Evolutionary conservation across 495 filamentous ascomycete genomes (phyloP).

Genomic region (Stereocaulon alpinum): DNA sequence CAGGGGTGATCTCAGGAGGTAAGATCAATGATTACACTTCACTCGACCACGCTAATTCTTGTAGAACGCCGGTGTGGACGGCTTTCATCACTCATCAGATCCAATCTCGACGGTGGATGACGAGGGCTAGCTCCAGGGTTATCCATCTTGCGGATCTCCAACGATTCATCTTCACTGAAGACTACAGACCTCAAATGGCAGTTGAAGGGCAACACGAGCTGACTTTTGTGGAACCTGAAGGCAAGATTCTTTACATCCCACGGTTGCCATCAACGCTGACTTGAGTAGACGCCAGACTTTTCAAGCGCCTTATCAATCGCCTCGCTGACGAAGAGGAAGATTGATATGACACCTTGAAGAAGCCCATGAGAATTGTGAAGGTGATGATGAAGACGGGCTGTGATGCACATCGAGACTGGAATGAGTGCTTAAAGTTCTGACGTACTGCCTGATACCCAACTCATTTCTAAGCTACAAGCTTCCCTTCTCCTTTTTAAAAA

Average conservation of each 20-base stretch:
- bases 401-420: no score
- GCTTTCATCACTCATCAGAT: constrained; percentile 60
- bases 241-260: constrained; percentile 21
- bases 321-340: not conserved
- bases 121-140: constrained; percentile 36
- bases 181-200: constrained; percentile 39
- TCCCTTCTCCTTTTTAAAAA: not conserved
- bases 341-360: not conserved
- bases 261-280: not conserved
- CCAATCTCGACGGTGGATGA: constrained; percentile 47
- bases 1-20: constrained; percentile 8
- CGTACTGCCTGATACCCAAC: not conserved
- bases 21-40: not conserved
- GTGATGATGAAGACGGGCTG: not conserved
- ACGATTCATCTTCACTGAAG: constrained; percentile 50
- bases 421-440: not conserved
- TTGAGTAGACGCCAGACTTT: not conserved
- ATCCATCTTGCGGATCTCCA: constrained; percentile 52
- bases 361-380: not conserved
- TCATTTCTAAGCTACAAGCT: not conserved
- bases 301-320: not conserved
- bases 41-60: not conserved
- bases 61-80: constrained; percentile 58
- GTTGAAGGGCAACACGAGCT: constrained; percentile 31
- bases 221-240: constrained; percentile 28